Conservation (phyloP, 2,329 filamentous ascomycete species). For the Diaporthe helianthi region DNA sequence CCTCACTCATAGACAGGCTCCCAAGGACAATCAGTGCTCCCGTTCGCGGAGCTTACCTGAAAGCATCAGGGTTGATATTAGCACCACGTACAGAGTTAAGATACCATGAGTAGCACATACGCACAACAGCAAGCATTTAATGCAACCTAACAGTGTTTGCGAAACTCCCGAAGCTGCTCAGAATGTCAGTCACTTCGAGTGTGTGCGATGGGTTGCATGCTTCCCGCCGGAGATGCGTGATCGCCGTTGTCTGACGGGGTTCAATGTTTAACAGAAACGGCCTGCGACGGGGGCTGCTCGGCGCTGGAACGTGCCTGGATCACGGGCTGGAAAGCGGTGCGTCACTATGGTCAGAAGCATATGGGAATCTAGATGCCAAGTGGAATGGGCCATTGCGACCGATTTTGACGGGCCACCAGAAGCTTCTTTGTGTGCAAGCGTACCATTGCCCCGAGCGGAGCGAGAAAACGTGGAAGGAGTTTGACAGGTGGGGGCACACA, state of each 20-base stretch:
- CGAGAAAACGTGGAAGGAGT: conserved; percentile 13
- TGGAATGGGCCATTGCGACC: background rate
- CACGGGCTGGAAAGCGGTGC: background rate
- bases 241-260: conserved; percentile 14
- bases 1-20: conserved; percentile 43
- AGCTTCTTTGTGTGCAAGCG: conserved; percentile 21
- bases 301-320: conserved; percentile 1
- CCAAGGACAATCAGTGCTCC: background rate
- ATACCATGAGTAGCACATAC: conserved; percentile 3
- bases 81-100: background rate
- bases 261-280: conserved; percentile 15
- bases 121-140: background rate
- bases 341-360: background rate
- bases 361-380: conserved; percentile 2
- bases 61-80: background rate
- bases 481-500: conserved; percentile 14
- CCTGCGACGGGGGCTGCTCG: conserved; percentile 14
- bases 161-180: background rate
- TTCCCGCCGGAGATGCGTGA: conserved; percentile 21
- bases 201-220: conserved; percentile 12
- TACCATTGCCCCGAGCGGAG: background rate
- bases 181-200: background rate
- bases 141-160: background rate
- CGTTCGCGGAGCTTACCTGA: background rate
- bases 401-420: conserved; percentile 11